phyloP scores from a whole-genome alignment of 208 protist species.

The Trypanosoma congolense region DNA sequence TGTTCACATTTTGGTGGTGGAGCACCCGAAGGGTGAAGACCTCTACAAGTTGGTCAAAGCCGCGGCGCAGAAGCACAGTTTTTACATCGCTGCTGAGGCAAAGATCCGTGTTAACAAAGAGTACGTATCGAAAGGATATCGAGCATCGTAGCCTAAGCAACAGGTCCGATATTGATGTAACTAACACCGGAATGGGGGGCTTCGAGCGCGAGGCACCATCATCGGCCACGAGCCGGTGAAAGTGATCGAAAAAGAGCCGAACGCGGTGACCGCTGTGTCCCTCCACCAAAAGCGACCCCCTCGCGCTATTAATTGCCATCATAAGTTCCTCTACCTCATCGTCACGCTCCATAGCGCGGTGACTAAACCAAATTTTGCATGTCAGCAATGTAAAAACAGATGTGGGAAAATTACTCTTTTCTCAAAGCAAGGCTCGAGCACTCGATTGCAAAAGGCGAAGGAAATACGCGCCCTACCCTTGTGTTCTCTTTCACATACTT shows the following conservation, averaged over 20 bases:
- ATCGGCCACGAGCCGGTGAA: conserved; percentile 1
- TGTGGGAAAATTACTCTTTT: too few relatives aligned
- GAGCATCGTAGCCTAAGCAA: neutral
- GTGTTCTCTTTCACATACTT: too few relatives aligned
- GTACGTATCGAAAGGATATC: neutral
- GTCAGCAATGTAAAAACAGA: too few relatives aligned
- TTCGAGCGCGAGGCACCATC: neutral
- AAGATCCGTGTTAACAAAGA: conserved; percentile 22
- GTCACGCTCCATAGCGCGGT: conserved; percentile 8
- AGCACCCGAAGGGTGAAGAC: conserved; percentile 3
- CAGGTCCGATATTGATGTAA: conserved; percentile 1
- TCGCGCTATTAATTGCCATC: conserved; percentile 1
- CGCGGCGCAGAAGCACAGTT: neutral
- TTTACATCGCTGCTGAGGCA: neutral
- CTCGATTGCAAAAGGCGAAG: too few relatives aligned
- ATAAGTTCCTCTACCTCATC: conserved; percentile 3
- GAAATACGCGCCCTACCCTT: too few relatives aligned
- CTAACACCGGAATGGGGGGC: neutral
- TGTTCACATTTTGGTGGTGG: conserved; percentile 2
- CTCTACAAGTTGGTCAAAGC: neutral
- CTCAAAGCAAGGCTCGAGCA: too few relatives aligned
- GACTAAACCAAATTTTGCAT: too few relatives aligned
- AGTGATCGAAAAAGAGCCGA: conserved; percentile 8
- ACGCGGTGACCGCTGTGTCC: conserved; percentile 17
- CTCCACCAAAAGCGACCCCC: conserved; percentile 8